Evolutionary conservation across 2,329 filamentous ascomycete genomes (phyloP).

Genomic region (Davidsoniella australis): DNA sequence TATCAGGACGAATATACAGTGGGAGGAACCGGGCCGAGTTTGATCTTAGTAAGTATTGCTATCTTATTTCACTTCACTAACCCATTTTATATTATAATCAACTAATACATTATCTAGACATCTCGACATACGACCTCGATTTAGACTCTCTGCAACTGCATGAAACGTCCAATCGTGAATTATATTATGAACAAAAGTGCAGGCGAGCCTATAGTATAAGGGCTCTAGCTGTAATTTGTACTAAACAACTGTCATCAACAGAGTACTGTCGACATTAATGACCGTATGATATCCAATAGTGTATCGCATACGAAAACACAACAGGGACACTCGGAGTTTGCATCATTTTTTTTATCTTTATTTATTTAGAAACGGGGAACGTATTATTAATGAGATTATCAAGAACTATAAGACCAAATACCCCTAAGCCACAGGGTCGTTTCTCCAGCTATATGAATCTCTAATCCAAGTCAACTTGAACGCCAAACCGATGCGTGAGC

Average conservation of each 20-base stretch:
- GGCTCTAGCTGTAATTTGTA: background rate
- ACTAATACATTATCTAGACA: background rate
- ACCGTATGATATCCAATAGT: background rate
- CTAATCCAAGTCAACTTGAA: too few species aligned
- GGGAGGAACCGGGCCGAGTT: constrained; percentile 13
- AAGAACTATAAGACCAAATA: too few species aligned
- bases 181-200: background rate
- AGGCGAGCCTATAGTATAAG: too few species aligned
- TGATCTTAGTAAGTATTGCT: constrained; percentile 2
- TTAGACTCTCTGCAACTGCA: constrained; percentile 1
- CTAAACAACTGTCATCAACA: too few species aligned
- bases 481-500: too few species aligned
- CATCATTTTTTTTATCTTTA: too few species aligned
- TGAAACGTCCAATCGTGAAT: background rate
- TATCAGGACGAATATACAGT: constrained; percentile 10
- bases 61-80: background rate
- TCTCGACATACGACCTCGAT: background rate
- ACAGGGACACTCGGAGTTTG: too few species aligned
- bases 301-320: too few species aligned
- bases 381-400: too few species aligned
- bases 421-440: too few species aligned
- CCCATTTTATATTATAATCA: background rate
- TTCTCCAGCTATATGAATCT: too few species aligned
- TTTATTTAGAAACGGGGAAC: too few species aligned
- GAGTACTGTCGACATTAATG: background rate